Evolutionary conservation across 2,329 filamentous ascomycete species (phyloP).

Genomic region (Cylindrodendrum hubeiense): DNA sequence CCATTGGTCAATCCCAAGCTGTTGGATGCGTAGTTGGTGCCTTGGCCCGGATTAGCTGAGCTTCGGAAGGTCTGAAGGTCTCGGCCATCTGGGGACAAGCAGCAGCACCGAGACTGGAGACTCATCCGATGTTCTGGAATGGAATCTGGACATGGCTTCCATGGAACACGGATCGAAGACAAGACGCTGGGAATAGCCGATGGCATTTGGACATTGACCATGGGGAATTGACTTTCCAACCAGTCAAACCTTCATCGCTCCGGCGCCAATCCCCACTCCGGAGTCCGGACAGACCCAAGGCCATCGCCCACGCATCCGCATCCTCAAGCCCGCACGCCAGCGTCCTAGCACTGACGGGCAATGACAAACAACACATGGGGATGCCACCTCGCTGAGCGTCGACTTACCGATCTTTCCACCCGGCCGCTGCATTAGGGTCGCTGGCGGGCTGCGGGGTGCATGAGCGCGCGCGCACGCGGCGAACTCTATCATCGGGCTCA

Average conservation of each 20-base stretch:
- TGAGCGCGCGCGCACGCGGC: slow-evolving; percentile 24
- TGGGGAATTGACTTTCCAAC: slow-evolving; percentile 13
- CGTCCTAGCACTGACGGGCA: neutral
- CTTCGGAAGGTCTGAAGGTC: neutral
- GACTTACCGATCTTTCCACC: neutral
- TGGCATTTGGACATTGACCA: neutral
- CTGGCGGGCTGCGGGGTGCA: slow-evolving; percentile 36
- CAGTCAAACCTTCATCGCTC: slow-evolving; percentile 15
- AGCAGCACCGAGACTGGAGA: neutral
- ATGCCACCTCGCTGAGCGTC: neutral
- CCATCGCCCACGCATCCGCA: neutral
- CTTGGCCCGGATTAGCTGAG: neutral
- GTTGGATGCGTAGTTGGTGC: neutral
- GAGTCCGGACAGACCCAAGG: neutral
- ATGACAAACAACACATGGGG: neutral
- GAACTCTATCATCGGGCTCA: slow-evolving; percentile 35
- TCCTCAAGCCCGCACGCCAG: neutral
- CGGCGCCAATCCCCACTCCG: neutral
- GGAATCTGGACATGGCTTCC: neutral
- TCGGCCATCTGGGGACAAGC: neutral
- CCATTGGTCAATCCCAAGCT: neutral
- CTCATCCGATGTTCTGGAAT: neutral
- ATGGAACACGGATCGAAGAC: neutral
- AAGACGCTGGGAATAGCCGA: too few relatives aligned
- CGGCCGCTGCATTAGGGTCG: slow-evolving; percentile 32